Percentiles rank a stretch among this genome's conserved stretches.
phyloP scores from a whole-genome alignment of 2,329 filamentous ascomycete species.

The Botryosphaeria agaves region DNA sequence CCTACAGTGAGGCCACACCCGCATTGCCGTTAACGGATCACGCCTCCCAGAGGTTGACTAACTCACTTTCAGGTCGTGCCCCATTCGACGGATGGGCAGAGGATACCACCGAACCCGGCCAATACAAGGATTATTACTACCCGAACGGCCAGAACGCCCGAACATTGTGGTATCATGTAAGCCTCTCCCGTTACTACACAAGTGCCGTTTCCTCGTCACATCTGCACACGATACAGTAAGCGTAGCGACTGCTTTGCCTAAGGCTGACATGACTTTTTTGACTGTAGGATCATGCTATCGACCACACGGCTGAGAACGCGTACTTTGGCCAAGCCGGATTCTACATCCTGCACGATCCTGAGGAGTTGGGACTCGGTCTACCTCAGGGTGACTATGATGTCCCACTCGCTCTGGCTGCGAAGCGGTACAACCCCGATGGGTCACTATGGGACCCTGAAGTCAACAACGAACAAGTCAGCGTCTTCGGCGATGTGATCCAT shows the following conservation, averaged over 20 bases:
- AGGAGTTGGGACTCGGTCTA: constrained; percentile 30
- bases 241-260: too few relatives aligned
- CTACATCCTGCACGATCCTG: constrained; percentile 35
- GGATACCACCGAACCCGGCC: constrained; percentile 31
- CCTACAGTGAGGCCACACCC: constrained; percentile 23
- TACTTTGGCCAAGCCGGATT: constrained; percentile 39
- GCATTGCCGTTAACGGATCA: too few relatives aligned
- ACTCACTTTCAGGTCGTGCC: too few relatives aligned
- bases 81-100: constrained; percentile 37
- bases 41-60: too few relatives aligned
- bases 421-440: constrained; percentile 34
- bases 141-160: constrained; percentile 36
- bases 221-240: too few relatives aligned
- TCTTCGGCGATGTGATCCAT: constrained; percentile 41
- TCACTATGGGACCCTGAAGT: constrained; percentile 29
- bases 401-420: constrained; percentile 31
- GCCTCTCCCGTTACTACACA: too few relatives aligned
- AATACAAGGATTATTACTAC: constrained; percentile 47
- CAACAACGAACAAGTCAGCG: constrained; percentile 25
- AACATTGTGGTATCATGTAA: constrained; percentile 42
- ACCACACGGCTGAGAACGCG: constrained; percentile 33
- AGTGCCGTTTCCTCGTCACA: too few relatives aligned
- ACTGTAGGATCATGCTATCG: constrained; percentile 24
- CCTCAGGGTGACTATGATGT: constrained; percentile 37
- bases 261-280: too few relatives aligned